Evolutionary conservation across 257 asterid genomes (phyloP).

Genomic region (Penstemon eatonii): DNA sequence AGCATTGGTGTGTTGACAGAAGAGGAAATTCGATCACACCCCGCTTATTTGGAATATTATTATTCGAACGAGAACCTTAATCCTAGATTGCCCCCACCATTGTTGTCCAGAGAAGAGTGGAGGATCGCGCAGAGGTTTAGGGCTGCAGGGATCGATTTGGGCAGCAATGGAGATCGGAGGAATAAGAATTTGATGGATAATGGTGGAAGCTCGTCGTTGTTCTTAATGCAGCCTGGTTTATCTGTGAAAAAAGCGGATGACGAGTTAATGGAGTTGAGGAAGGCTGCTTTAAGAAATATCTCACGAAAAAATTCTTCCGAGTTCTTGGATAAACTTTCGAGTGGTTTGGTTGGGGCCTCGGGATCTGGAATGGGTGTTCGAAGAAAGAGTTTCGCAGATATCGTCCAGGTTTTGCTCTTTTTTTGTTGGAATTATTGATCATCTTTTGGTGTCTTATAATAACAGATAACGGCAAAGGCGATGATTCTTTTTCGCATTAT

Average conservation of each 20-base stretch:
- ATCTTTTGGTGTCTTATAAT: background rate
- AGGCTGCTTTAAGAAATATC: conserved; percentile 58
- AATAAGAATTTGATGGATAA: conserved; percentile 36
- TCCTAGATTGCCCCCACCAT: conserved; percentile 85
- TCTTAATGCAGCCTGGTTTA: conserved; percentile 49
- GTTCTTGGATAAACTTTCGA: conserved; percentile 37
- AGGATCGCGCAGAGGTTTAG: conserved; percentile 65
- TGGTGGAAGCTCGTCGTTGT: conserved; percentile 41
- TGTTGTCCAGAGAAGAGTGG: conserved; percentile 85
- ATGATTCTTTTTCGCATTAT: background rate
- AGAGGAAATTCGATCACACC: conserved; percentile 75
- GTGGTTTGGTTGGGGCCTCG: conserved; percentile 34
- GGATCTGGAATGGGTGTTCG: conserved; percentile 60
- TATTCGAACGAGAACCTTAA: conserved; percentile 76
- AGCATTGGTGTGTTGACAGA: conserved; percentile 44
- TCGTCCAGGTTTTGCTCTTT: conserved; percentile 59
- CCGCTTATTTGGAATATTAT: conserved; percentile 70
- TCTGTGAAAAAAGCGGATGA: conserved; percentile 53
- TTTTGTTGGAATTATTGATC: background rate
- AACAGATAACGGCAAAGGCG: background rate
- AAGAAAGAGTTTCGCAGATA: conserved; percentile 89
- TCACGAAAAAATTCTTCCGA: conserved; percentile 60
- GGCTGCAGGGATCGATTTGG: conserved; percentile 52
- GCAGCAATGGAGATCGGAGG: conserved; percentile 33
- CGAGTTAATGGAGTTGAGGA: conserved; percentile 59